Base-by-base conservation (phyloP, 208 protist species). In the Trypanosoma vivax region DNA sequence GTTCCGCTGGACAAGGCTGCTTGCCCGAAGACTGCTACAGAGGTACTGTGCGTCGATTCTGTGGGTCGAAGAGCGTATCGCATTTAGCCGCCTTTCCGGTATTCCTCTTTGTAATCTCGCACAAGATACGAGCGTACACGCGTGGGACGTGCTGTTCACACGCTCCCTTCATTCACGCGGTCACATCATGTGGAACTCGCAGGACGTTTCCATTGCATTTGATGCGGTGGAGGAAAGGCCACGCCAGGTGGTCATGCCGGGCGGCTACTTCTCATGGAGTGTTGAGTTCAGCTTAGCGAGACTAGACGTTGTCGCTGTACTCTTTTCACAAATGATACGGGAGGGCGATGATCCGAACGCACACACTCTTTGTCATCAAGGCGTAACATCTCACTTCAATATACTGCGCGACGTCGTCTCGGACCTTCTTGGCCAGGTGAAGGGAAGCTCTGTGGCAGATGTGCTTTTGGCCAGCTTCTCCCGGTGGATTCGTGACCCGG, bases 241-340 rank as follows among this genome's bases (percentile, higher is more conserved):
- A 3, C 76, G 78, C 4, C 68, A 83, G 50, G 83, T 95, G 23
- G 87, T 81, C 23, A 79, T 91, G 67, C 62, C 82, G 0, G 83
- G 84, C 42, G 88, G 84, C 14, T 86, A 91, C 59, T 59, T 76
- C 19, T 73, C 70, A 19, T 95, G 84, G 84, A 79, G 77, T 31
- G 78, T 95, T 9, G 88, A 95, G 63, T 83, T 95, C 56, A 79
- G 73, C 38, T 70, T 95, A 13, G 85, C 80, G 0, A 70, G 82
- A n/a, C 57, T 95, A 0, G 88, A 91, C 54, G 83, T 91, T n/a
- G 83, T 92, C 24, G 77, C 88, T 16, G 66, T 91, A 33, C 63
- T 95, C 23, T 95, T 95, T 55, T 88, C 88, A 23, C 88, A 95
- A 60, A 59, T 84, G 28, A 92, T 95, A 50, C 79, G 92, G 56